phyloP scores from a whole-genome alignment of 805 yeast species.

The Yarrowia hollandica region DNA sequence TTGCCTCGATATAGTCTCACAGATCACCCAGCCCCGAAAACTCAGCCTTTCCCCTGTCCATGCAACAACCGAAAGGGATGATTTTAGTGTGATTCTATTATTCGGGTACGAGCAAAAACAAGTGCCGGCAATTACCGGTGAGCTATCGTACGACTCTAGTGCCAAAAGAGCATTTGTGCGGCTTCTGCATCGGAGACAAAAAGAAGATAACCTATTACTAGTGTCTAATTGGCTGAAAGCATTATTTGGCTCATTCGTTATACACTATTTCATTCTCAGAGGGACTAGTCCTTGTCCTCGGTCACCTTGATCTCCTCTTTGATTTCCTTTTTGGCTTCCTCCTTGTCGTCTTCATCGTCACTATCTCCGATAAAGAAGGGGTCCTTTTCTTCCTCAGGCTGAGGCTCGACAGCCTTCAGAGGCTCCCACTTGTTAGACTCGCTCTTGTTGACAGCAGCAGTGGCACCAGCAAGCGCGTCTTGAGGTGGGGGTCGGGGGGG shows the following conservation, averaged over 20 bases:
- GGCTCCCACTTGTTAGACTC: constrained; percentile 47
- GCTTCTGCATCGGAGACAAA: too few relatives aligned
- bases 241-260: not conserved
- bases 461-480: constrained; percentile 32
- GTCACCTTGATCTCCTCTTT: constrained; percentile 22
- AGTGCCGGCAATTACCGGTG: too few relatives aligned
- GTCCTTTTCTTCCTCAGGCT: constrained; percentile 47
- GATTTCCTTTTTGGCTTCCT: constrained; percentile 22
- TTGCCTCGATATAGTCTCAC: too few relatives aligned
- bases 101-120: too few relatives aligned
- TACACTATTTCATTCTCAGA: not conserved
- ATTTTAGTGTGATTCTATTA: too few relatives aligned
- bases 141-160: too few relatives aligned
- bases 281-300: constrained; percentile 17
- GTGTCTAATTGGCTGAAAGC: not conserved
- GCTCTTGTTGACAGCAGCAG: constrained; percentile 34
- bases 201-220: too few relatives aligned
- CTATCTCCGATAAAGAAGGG: constrained; percentile 55
- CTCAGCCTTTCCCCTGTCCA: too few relatives aligned
- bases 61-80: too few relatives aligned
- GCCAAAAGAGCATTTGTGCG: too few relatives aligned
- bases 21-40: too few relatives aligned
- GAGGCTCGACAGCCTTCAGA: constrained; percentile 45
- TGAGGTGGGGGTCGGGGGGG: constrained; percentile 30
- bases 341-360: constrained; percentile 45